Conservation (phyloP, 495 filamentous ascomycete species). For the Talaromyces ruber region DNA sequence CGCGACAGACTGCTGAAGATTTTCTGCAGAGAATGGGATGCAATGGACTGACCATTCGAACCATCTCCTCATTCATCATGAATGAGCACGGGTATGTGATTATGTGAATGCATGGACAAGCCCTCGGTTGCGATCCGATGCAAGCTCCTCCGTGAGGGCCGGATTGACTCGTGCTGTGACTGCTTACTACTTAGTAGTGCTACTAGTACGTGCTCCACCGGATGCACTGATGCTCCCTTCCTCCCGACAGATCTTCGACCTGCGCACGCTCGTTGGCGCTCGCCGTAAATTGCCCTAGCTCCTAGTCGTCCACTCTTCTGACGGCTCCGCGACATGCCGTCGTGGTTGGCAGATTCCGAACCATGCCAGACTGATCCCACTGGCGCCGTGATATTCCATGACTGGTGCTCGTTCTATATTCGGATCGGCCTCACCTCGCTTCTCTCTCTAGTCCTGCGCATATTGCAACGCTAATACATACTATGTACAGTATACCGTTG, state of each 20-base stretch:
- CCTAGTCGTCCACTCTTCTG: conserved; percentile 1
- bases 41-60: no score
- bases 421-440: conserved; percentile 3
- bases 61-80: neutral
- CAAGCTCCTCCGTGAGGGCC: neutral
- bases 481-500: conserved; percentile 1
- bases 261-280: conserved; percentile 6
- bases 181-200: neutral
- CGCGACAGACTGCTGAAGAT: neutral
- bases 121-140: conserved; percentile 7
- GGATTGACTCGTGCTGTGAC: neutral
- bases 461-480: conserved; percentile 4
- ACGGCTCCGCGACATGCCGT: neutral
- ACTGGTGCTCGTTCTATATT: neutral
- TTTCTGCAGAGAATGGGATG: neutral
- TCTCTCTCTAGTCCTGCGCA: neutral
- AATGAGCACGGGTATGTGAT: no score
- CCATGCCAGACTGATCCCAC: neutral
- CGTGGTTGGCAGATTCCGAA: neutral
- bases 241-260: conserved; percentile 1
- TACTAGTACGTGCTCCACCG: no score
- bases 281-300: conserved; percentile 1
- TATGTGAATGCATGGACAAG: neutral
- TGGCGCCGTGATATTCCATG: neutral
- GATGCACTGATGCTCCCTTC: neutral